Base-by-base conservation (phyloP, 768 basidiomycete genomes). In the Arthromyces matolae region DNA sequence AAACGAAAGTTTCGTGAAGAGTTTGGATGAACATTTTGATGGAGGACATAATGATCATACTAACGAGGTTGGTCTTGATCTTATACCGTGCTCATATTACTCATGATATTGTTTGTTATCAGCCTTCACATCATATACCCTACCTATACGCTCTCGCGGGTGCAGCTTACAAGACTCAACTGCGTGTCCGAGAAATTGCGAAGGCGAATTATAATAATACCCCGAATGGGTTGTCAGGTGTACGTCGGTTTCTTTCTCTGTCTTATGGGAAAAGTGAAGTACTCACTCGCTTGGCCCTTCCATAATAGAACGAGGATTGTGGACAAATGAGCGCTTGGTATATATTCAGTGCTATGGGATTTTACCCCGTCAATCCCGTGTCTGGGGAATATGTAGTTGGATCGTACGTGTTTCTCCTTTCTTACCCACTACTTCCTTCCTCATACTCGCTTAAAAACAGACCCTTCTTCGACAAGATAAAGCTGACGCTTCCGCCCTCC, bases 281-380 rank as follows among this genome's bases (percentile, higher is more conserved):
- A n/a, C n/a, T n/a, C n/a, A n/a, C n/a, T n/a, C n/a, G n/a, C n/a
- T n/a, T n/a, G n/a, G n/a, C n/a, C n/a, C n/a, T n/a, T n/a, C n/a
- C n/a, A n/a, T n/a, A n/a, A 20, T 50, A 89, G 84, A 93, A 92
- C 56, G 89, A 93, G 61, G 89, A 93, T 59, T 91, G 89, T 53
- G 89, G 89, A 1, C 89, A 93, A 61, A 92, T 92, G 89, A 88
- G 85, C 56, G 86, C 89, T 0, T 92, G 89, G 89, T 91, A 84
- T 56, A 74, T 91, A 12, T 91, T 89, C 67, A 84, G 80, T 41
- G 80, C 87, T 0, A 73, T 93, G 64, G 89, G 89, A 1, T 87
- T 92, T 63, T 92, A 92, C 56, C 88, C 87, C 29, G 87, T 91
- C 33, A 84, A 91, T 59, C 89, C 89, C 0, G 84, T 84, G 0